phyloP scores from a whole-genome alignment of 768 basidiomycete genomes.

The Daedaleopsis sinensis region DNA sequence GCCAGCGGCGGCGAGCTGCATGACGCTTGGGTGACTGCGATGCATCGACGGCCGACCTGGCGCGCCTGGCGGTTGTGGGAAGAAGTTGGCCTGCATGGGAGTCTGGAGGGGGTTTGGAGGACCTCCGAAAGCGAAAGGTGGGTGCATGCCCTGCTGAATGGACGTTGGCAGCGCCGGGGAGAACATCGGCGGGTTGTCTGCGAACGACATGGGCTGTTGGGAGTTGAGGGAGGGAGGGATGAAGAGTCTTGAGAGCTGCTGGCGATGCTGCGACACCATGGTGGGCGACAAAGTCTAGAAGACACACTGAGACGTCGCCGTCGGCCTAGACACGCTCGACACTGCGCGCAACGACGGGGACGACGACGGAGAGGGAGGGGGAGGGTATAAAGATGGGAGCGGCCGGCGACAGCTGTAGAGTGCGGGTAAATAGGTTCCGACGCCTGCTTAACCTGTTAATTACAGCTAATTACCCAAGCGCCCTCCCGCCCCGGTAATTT shows the following conservation, averaged over 20 bases:
- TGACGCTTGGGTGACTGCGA: slow-evolving; percentile 61
- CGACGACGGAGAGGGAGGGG: not conserved
- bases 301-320: not conserved
- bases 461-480: too few relatives aligned
- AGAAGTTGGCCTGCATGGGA: slow-evolving; percentile 70
- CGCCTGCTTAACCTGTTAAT: not conserved
- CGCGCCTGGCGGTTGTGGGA: slow-evolving; percentile 49
- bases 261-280: slow-evolving; percentile 38
- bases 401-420: not conserved
- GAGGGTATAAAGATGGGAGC: slow-evolving; percentile 5
- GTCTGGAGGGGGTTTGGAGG: slow-evolving; percentile 55
- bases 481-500: too few relatives aligned
- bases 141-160: slow-evolving; percentile 59
- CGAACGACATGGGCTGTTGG: slow-evolving; percentile 57
- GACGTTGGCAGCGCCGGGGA: slow-evolving; percentile 68
- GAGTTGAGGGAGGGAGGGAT: slow-evolving; percentile 55
- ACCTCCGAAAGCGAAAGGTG: slow-evolving; percentile 44
- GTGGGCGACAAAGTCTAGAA: not conserved
- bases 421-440: too few relatives aligned
- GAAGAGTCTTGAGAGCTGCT: slow-evolving; percentile 55
- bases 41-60: slow-evolving; percentile 56
- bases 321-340: slow-evolving; percentile 5
- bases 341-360: slow-evolving; percentile 1
- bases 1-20: slow-evolving; percentile 62
- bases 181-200: slow-evolving; percentile 51